Conservation (phyloP, 169 alveolate species). For the Plasmodium vivax region DNA sequence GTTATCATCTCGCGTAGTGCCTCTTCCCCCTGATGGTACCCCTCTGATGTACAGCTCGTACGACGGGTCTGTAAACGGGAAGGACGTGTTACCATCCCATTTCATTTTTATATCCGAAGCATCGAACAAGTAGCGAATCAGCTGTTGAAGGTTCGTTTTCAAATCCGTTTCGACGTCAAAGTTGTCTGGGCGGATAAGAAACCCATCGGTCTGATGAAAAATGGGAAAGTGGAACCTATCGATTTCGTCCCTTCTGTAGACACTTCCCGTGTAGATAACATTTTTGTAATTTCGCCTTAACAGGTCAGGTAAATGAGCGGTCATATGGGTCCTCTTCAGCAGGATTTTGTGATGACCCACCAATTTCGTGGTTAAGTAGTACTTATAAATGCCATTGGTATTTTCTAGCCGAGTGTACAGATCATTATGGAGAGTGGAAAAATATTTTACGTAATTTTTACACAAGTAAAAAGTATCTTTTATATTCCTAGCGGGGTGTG, state of each 20-base stretch:
- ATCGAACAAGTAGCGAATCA: conserved; percentile 85
- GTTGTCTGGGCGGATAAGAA: conserved; percentile 65
- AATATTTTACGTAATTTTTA: conserved; percentile 75
- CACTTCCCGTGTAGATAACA: conserved; percentile 92
- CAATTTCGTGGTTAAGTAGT: conserved; percentile 65
- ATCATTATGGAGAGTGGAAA: background rate
- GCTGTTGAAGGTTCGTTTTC: conserved; percentile 84
- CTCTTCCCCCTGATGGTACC: conserved; percentile 76
- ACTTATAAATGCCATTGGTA: conserved; percentile 70
- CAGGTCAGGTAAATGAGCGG: conserved; percentile 90
- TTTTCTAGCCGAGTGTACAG: conserved; percentile 38
- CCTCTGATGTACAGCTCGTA: conserved; percentile 89
- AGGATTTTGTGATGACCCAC: conserved; percentile 56
- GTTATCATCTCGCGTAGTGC: background rate
- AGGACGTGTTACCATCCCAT: conserved; percentile 91
- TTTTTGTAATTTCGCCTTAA: conserved; percentile 83
- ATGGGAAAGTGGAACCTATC: conserved; percentile 95
- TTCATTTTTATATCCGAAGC: conserved; percentile 83
- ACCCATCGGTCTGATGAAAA: conserved; percentile 94
- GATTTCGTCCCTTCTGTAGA: conserved; percentile 92
- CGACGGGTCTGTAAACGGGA: conserved; percentile 95
- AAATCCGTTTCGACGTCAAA: conserved; percentile 74
- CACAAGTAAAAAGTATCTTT: conserved; percentile 90
- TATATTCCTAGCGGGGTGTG: conserved; percentile 90
- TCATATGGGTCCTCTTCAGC: conserved; percentile 91